Percentiles rank a stretch among this genome's conserved stretches.
phyloP scores from a whole-genome alignment of 169 alveolate genomes.

The Babesia bigemina region DNA sequence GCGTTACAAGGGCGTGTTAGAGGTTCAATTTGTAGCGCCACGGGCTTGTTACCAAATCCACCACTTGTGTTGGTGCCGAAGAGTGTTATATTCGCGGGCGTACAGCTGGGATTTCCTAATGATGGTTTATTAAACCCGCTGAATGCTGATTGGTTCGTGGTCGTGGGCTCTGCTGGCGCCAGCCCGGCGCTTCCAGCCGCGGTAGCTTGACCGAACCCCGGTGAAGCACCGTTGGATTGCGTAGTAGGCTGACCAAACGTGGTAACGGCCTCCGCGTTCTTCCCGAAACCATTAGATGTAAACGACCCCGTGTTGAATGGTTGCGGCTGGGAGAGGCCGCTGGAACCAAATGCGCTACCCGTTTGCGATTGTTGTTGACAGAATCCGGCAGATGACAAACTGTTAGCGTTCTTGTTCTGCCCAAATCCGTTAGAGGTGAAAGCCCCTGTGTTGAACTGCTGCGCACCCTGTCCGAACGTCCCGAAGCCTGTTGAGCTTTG shows the following conservation, averaged over 20 bases:
- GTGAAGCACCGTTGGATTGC: background rate
- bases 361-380: background rate
- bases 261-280: background rate
- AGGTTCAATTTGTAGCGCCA: constrained; percentile 11
- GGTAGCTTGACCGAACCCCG: background rate
- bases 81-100: background rate
- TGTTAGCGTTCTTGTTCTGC: background rate
- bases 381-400: background rate
- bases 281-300: constrained; percentile 27
- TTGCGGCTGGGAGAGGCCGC: constrained; percentile 18
- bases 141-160: background rate
- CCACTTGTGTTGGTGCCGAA: background rate
- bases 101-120: background rate
- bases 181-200: too few relatives aligned
- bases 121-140: background rate
- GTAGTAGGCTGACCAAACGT: background rate
- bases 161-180: background rate
- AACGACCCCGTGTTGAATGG: constrained; percentile 14
- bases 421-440: constrained; percentile 41
- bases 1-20: constrained; percentile 30
- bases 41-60: background rate
- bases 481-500: background rate
- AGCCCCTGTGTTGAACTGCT: constrained; percentile 28
- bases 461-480: constrained; percentile 20
- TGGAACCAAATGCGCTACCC: constrained; percentile 14